Evolutionary conservation across 192 early-diverging fungal genomes (phyloP).

Genomic region (Coemansia asiatica): DNA sequence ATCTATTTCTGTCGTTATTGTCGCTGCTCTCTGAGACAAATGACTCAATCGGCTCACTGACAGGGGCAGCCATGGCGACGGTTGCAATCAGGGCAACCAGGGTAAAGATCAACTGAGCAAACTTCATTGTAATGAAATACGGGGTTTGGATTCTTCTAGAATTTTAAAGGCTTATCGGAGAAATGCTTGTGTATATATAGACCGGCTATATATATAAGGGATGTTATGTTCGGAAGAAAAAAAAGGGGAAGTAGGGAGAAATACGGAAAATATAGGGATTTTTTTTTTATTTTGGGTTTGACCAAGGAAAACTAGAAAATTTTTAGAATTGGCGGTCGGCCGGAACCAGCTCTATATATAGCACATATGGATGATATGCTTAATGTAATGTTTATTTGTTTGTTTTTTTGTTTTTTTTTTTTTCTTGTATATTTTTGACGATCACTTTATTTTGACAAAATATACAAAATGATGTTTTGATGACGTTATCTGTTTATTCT

Average conservation of each 20-base stretch:
- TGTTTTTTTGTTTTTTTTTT: not conserved
- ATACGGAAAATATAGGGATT: not conserved
- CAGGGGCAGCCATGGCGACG: not conserved
- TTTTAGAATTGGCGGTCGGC: not conserved
- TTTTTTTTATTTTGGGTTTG: conserved; percentile 1
- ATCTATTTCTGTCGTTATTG: not conserved
- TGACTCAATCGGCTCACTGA: not conserved
- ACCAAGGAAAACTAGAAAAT: not conserved
- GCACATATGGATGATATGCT: too few relatives aligned
- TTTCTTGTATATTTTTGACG: not conserved
- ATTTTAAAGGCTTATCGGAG: not conserved
- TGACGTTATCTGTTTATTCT: too few relatives aligned
- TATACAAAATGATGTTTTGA: too few relatives aligned
- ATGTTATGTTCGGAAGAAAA: not conserved
- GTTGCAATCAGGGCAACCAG: not conserved
- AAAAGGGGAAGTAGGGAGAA: not conserved
- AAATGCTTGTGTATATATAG: conserved; percentile 19
- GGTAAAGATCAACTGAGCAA: not conserved
- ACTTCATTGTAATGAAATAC: too few relatives aligned
- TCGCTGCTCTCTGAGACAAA: not conserved
- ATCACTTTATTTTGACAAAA: not conserved
- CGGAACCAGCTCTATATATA: not conserved
- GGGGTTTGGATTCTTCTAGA: too few relatives aligned
- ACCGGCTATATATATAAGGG: conserved; percentile 28
- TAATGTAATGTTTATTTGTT: too few relatives aligned